Evolutionary conservation across 1,284 basidiomycete species (phyloP).

Genomic region (Trametes hirsuta): DNA sequence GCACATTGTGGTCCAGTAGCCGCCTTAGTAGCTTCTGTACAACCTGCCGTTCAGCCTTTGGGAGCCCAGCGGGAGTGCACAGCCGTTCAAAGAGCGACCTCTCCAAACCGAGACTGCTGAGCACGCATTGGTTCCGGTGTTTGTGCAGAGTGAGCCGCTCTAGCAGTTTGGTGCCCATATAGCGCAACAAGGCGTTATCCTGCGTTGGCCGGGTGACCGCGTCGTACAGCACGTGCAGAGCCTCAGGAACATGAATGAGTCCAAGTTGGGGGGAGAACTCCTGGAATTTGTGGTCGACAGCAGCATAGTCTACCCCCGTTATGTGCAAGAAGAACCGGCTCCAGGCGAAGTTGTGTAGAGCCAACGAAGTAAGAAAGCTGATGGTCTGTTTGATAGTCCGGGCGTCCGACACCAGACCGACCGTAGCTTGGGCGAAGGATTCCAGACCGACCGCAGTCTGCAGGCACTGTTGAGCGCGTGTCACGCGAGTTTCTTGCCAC

Average conservation of each 20-base stretch:
- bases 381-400: conserved; percentile 54
- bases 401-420: conserved; percentile 50
- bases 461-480: not conserved
- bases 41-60: conserved; percentile 53
- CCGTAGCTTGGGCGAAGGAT: conserved; percentile 59
- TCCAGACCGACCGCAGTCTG: conserved; percentile 71
- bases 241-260: conserved; percentile 56
- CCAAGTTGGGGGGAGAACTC: conserved; percentile 48
- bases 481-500: not conserved
- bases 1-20: conserved; percentile 72
- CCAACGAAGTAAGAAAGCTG: conserved; percentile 65
- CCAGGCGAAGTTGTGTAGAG: conserved; percentile 63
- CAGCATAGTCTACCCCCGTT: conserved; percentile 32
- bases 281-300: conserved; percentile 39
- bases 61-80: conserved; percentile 31
- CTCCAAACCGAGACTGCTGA: conserved; percentile 61
- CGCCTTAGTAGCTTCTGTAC: conserved; percentile 63
- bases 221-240: conserved; percentile 58
- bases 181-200: conserved; percentile 40
- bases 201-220: conserved; percentile 37
- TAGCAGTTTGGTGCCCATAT: conserved; percentile 59
- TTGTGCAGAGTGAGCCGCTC: conserved; percentile 60
- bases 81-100: conserved; percentile 51
- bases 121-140: conserved; percentile 69
- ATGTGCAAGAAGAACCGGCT: conserved; percentile 53